Base-by-base conservation (phyloP, 371 early-diverging fungal species). In the Syncephalastrum racemosum region DNA sequence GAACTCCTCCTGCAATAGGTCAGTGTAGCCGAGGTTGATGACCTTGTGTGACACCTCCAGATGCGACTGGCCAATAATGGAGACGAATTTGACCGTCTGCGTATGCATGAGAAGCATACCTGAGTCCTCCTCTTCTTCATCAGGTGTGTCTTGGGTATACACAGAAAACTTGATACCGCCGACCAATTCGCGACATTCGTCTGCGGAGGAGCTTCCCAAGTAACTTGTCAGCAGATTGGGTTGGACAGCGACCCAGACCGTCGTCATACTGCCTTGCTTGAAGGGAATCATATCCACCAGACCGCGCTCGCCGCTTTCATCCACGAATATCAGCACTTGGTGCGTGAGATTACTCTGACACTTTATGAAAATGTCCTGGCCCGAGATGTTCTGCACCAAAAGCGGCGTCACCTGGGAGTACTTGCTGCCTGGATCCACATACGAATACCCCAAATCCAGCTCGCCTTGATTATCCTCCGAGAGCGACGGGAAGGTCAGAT, bases 161-260 rank as follows among this genome's bases (percentile, higher is more conserved):
- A 88, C 76, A 0, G 85, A 67, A 56, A 94, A 94, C 58, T 85
- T 82, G 56, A 94, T 82, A 20, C 93, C 94, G 52, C 94, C 94
- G 14, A 92, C 86, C 41, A 92, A 75, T 24, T 81, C 84, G 27
- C 92, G 82, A 42, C 83, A 85, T 42, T 90, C 90, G 19, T 77
- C 82, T 16, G 70, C 75, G 3, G 41, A 36, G 4, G 68, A 64
- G 36, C 50, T 70, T 31, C 72, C 70, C 43, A 79, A 59, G 39
- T 75, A 75, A 3, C 76, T 74, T 3, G 79, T 76, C 45, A 83
- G 61, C 10, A 89, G 61, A 54, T 86, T 87, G 6, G 94, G 93
- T 48, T 91, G 91, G 1, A 94, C 77, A 0, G 92, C 93, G 1
- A 94, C 84, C 81, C 88, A 92, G 1, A 92, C 80, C 0, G 83